A percentile compares a stretch with the other conserved stretches of the same genome.
Evolutionary conservation across 441 rosid species (phyloP).

Genomic region (Pelargonium australe): DNA sequence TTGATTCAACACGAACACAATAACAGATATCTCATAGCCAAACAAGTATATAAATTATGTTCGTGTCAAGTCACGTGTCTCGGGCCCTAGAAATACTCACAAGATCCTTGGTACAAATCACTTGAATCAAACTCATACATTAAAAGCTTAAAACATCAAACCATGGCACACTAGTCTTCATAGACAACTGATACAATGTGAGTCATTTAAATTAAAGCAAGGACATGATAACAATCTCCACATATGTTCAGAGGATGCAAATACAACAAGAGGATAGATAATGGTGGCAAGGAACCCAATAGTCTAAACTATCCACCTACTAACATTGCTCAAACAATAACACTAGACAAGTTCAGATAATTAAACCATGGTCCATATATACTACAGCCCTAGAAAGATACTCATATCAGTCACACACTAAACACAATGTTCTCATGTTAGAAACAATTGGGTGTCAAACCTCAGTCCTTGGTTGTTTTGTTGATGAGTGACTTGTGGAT

Average conservation of each 20-base stretch:
- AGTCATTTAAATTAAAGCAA: neutral
- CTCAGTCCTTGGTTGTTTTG: constrained; percentile 72
- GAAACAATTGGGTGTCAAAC: neutral
- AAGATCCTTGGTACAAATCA: too few species aligned
- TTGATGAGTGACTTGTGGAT: constrained; percentile 90
- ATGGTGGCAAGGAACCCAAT: neutral
- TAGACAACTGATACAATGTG: too few species aligned
- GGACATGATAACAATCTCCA: neutral
- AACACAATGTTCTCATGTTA: neutral
- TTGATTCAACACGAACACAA: too few species aligned
- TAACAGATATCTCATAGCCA: too few species aligned
- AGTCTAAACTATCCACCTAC: neutral
- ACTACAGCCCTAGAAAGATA: neutral
- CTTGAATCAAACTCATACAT: too few species aligned
- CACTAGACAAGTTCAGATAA: neutral
- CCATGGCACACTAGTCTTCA: too few species aligned
- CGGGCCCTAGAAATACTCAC: too few species aligned
- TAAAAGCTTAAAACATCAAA: too few species aligned
- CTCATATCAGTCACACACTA: neutral
- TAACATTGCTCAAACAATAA: neutral
- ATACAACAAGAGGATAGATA: neutral
- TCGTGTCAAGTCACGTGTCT: too few species aligned
- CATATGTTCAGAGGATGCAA: neutral
- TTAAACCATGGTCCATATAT: neutral
- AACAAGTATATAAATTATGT: too few species aligned